A percentile compares a stretch with the other conserved stretches of the same genome.
Conservation (phyloP, 257 asterid species). For the Penstemon eatonii region DNA sequence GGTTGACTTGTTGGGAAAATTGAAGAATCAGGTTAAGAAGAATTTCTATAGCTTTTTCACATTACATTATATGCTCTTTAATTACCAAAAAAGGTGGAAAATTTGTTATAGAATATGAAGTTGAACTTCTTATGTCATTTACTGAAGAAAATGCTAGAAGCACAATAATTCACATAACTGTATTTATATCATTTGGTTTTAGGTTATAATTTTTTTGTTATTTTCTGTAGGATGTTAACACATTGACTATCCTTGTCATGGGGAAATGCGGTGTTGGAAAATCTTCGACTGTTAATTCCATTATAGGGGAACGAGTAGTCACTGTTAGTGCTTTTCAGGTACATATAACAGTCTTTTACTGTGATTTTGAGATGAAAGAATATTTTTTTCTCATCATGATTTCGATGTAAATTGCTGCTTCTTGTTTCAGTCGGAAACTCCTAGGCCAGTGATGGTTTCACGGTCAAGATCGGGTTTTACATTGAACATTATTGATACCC, state of each 20-base stretch:
- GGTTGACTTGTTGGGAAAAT: constrained; percentile 74
- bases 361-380: constrained; percentile 17
- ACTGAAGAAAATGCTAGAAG: neutral
- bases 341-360: neutral
- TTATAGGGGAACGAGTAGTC: constrained; percentile 84
- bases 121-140: neutral
- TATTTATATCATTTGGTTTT: neutral
- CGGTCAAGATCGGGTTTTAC: constrained; percentile 59
- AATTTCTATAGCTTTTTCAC: constrained; percentile 11
- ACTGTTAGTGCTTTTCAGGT: constrained; percentile 97
- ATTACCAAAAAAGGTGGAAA: neutral
- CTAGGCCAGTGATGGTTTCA: constrained; percentile 77
- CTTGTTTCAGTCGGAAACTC: constrained; percentile 72
- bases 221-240: constrained; percentile 58
- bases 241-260: constrained; percentile 86
- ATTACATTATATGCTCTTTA: constrained; percentile 5
- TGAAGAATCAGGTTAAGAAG: constrained; percentile 65
- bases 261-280: constrained; percentile 99
- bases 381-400: neutral
- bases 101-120: neutral
- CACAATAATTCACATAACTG: neutral
- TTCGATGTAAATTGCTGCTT: neutral
- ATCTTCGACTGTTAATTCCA: constrained; percentile 88
- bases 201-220: constrained; percentile 1
- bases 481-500: constrained; percentile 56